A percentile compares a stretch with the other conserved stretches of the same genome.
Conservation (phyloP, 1,284 basidiomycete genomes). For the Ceratobasidium sp. region DNA sequence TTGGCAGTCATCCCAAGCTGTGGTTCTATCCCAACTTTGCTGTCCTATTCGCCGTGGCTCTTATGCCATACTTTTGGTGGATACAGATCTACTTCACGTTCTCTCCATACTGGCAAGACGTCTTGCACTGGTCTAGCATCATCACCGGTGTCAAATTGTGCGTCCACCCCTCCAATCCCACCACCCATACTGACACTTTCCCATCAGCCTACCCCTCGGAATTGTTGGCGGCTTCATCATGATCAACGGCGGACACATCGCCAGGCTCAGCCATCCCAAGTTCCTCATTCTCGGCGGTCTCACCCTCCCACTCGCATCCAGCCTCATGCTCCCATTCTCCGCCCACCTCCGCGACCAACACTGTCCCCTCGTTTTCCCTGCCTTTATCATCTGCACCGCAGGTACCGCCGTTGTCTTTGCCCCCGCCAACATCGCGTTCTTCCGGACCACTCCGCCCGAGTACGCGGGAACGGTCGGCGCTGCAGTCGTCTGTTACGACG, state of each 20-base stretch:
- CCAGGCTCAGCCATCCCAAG: conserved; percentile 58
- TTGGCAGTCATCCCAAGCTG: conserved; percentile 55
- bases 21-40: conserved; percentile 59
- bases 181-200: neutral
- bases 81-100: conserved; percentile 11
- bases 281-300: conserved; percentile 60
- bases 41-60: conserved; percentile 55
- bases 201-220: conserved; percentile 12
- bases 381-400: conserved; percentile 52
- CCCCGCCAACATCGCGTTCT: conserved; percentile 34
- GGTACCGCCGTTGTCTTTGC: conserved; percentile 33
- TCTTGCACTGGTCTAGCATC: conserved; percentile 33
- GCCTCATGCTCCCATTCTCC: conserved; percentile 57
- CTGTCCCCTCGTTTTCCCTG: conserved; percentile 63
- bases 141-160: conserved; percentile 40
- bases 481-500: conserved; percentile 45
- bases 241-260: conserved; percentile 58
- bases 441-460: conserved; percentile 39
- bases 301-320: conserved; percentile 56
- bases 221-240: conserved; percentile 51
- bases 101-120: conserved; percentile 26
- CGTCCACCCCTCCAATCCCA: neutral
- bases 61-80: conserved; percentile 59
- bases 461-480: conserved; percentile 46
- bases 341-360: conserved; percentile 58